A percentile compares a stretch with the other conserved stretches of the same genome.
Conservation (phyloP, 2,329 filamentous ascomycete genomes). For the Teratosphaeria gauchensis region DNA sequence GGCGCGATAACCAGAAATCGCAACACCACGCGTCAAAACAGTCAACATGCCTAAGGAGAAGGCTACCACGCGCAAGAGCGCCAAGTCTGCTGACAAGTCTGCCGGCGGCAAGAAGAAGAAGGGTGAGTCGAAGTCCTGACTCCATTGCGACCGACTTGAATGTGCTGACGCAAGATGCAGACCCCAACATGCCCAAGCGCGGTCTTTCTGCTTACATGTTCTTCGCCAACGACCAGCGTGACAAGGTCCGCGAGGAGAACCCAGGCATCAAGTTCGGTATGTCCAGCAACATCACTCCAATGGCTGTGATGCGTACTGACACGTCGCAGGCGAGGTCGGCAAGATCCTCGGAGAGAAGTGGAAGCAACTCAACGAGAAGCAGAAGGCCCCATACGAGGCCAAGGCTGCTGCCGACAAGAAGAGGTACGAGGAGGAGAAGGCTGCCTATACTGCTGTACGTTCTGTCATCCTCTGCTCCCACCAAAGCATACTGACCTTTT, state of each 20-base stretch:
- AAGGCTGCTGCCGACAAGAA: conserved; percentile 98
- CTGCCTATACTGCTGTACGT: conserved; percentile 71
- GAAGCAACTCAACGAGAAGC: conserved; percentile 92
- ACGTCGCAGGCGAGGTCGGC: conserved; percentile 69
- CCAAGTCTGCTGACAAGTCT: conserved; percentile 33
- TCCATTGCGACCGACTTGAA: background rate
- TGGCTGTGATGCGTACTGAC: background rate
- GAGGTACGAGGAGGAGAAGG: conserved; percentile 97
- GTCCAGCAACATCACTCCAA: conserved; percentile 20
- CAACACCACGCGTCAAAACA: conserved; percentile 6
- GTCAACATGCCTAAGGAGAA: conserved; percentile 60
- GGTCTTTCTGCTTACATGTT: conserved; percentile 99
- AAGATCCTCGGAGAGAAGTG: conserved; percentile 97
- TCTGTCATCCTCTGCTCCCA: background rate
- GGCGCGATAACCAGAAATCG: conserved; percentile 4
- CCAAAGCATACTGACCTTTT: conserved; percentile 8
- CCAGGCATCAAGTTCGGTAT: conserved; percentile 91
- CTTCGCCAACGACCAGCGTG: conserved; percentile 98
- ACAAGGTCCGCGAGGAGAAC: conserved; percentile 97
- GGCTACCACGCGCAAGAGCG: conserved; percentile 50
- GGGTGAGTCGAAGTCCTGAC: conserved; percentile 39
- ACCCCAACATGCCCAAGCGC: conserved; percentile 97
- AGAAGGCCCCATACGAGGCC: conserved; percentile 87
- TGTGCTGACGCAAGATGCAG: conserved; percentile 35
- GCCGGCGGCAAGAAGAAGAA: conserved; percentile 60